Conservation (phyloP, 306 rosid species). For the Luffa aegyptiaca region DNA sequence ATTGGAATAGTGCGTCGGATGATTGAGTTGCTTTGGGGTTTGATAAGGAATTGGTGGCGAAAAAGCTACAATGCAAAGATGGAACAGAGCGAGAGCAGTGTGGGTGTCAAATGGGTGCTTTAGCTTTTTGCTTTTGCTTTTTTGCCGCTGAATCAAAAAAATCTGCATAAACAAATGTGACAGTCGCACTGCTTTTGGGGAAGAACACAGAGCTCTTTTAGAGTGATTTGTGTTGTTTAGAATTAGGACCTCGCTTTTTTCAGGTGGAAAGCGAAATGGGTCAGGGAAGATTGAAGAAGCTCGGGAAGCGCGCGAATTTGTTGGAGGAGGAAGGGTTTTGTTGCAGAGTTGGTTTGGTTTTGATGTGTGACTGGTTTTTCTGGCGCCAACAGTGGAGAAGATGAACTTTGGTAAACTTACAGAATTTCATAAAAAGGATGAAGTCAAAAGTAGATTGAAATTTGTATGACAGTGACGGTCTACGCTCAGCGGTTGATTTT, state of each 20-base stretch:
- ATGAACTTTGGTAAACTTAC: not conserved
- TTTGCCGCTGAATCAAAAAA: not conserved
- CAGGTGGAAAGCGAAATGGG: not conserved
- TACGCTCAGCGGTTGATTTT: no score
- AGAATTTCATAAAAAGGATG: not conserved
- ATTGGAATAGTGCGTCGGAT: conserved; percentile 14
- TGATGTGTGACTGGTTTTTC: not conserved
- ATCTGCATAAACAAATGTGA: conserved; percentile 4
- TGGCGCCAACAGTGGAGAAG: not conserved
- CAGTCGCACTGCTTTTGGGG: not conserved
- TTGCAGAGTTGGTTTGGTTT: not conserved
- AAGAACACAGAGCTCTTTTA: conserved; percentile 3
- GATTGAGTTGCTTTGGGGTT: conserved; percentile 8
- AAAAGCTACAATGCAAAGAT: not conserved
- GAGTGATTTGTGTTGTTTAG: not conserved
- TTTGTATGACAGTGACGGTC: no score
- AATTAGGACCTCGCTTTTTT: not conserved
- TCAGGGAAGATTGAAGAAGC: not conserved
- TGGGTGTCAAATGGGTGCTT: not conserved
- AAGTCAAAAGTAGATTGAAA: no score
- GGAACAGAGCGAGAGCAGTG: not conserved
- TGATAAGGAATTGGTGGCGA: not conserved
- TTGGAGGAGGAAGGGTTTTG: not conserved
- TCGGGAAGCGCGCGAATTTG: not conserved
- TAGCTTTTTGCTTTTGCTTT: conserved; percentile 22